phyloP scores from a whole-genome alignment of 306 rosid genomes.

The Prunus armeniaca region DNA sequence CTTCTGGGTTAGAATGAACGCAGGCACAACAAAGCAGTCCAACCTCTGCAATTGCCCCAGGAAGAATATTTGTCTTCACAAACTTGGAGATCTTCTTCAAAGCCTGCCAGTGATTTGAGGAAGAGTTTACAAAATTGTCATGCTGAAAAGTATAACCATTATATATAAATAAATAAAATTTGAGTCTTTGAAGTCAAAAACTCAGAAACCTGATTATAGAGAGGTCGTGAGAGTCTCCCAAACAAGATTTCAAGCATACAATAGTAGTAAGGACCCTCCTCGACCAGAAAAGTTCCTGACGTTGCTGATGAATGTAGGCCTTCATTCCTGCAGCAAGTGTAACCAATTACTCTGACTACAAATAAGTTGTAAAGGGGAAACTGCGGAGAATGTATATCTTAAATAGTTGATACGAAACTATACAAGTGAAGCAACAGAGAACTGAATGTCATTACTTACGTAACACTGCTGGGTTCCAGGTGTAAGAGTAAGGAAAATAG shows the following conservation, averaged over 20 bases:
- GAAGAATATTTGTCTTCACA: slow-evolving; percentile 95
- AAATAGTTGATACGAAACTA: slow-evolving; percentile 1
- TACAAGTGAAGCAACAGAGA: slow-evolving; percentile 9
- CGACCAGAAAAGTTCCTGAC: slow-evolving; percentile 95
- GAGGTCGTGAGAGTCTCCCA: slow-evolving; percentile 81
- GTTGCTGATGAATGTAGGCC: slow-evolving; percentile 82
- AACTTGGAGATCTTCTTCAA: slow-evolving; percentile 91
- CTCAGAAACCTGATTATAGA: slow-evolving; percentile 74
- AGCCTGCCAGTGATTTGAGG: slow-evolving; percentile 53
- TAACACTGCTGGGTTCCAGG: slow-evolving; percentile 91
- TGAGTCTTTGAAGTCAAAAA: slow-evolving; percentile 19
- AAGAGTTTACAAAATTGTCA: slow-evolving; percentile 21
- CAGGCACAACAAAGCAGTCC: slow-evolving; percentile 98
- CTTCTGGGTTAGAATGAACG: slow-evolving; percentile 90
- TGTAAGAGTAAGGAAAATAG: slow-evolving; percentile 85
- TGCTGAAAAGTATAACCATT: slow-evolving; percentile 12
- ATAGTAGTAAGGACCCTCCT: slow-evolving; percentile 93
- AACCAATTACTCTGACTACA: slow-evolving; percentile 32
- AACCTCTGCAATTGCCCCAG: slow-evolving; percentile 97
- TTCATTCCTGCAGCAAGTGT: slow-evolving; percentile 69
- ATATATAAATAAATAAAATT: background rate
- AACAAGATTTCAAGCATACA: slow-evolving; percentile 92
- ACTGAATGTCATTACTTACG: slow-evolving; percentile 53
- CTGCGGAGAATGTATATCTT: background rate
- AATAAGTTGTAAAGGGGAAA: background rate